phyloP scores from a whole-genome alignment of 768 basidiomycete species.

The Cystofilobasidium bisporidii region DNA sequence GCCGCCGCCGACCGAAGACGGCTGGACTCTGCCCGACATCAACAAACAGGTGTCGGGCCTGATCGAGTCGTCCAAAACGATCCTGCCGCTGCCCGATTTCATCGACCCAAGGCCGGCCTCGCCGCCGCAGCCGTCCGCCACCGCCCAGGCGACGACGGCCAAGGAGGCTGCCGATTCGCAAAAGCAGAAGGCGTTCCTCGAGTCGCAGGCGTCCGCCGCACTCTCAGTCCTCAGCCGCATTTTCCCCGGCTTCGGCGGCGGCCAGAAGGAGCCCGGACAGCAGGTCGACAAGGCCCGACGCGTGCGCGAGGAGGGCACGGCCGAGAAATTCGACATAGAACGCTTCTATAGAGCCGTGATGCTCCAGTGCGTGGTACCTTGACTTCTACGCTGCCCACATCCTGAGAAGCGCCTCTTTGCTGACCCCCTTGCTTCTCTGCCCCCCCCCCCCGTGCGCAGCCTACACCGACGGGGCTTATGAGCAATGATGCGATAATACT shows the following conservation, averaged over 20 bases:
- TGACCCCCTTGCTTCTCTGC: not conserved
- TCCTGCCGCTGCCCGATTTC: not conserved
- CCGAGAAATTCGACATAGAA: constrained; percentile 27
- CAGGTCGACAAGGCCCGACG: constrained; percentile 1
- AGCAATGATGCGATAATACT: too few relatives aligned
- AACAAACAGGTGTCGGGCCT: constrained; percentile 5
- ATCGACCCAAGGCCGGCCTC: not conserved
- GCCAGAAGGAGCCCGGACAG: not conserved
- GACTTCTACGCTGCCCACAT: too few relatives aligned
- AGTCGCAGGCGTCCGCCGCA: constrained; percentile 11
- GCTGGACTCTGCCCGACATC: constrained; percentile 17
- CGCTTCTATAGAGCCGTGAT: constrained; percentile 26
- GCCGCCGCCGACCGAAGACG: constrained; percentile 5
- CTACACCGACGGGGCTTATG: not conserved
- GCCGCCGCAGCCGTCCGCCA: not conserved
- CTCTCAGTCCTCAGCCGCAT: not conserved
- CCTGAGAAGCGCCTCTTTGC: not conserved
- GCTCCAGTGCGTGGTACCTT: constrained; percentile 24
- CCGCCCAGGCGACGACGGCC: not conserved
- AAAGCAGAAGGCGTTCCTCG: not conserved
- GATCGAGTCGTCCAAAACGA: not conserved
- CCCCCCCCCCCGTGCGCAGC: not conserved
- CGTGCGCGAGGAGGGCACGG: constrained; percentile 17
- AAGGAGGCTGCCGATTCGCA: not conserved
- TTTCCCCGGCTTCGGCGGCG: constrained; percentile 3